Evolutionary conservation across 768 basidiomycete genomes (phyloP).

Genomic region (Podaxis sp.): DNA sequence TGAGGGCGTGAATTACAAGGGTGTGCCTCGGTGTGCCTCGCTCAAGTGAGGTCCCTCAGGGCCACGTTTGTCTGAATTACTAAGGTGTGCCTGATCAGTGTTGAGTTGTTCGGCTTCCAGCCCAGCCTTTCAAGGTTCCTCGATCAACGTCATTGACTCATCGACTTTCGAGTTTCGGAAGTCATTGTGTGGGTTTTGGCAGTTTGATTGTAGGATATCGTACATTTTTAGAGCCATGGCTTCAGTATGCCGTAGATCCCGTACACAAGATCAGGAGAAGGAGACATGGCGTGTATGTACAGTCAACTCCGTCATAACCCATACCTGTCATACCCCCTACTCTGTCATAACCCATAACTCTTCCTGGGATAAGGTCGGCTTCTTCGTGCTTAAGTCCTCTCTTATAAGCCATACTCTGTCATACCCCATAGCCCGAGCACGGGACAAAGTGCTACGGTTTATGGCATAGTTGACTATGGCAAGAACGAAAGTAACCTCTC

Average conservation of each 20-base stretch:
- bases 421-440: no score
- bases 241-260: neutral
- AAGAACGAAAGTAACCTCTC: no score
- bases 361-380: no score
- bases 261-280: neutral
- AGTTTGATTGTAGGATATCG: neutral
- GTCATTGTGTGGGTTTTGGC: neutral
- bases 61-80: neutral
- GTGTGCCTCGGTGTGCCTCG: conserved; percentile 9
- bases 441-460: no score
- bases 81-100: neutral
- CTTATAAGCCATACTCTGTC: no score
- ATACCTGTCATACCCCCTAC: no score
- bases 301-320: no score
- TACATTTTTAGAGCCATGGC: neutral
- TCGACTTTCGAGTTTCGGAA: neutral
- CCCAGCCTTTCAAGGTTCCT: neutral
- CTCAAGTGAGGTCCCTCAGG: neutral
- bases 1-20: neutral
- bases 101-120: neutral
- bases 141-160: neutral
- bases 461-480: no score
- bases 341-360: no score
- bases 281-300: no score
- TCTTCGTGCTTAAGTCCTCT: no score